Base-by-base conservation (phyloP, 805 yeast species). In the Cyberlindnera saturnus region DNA sequence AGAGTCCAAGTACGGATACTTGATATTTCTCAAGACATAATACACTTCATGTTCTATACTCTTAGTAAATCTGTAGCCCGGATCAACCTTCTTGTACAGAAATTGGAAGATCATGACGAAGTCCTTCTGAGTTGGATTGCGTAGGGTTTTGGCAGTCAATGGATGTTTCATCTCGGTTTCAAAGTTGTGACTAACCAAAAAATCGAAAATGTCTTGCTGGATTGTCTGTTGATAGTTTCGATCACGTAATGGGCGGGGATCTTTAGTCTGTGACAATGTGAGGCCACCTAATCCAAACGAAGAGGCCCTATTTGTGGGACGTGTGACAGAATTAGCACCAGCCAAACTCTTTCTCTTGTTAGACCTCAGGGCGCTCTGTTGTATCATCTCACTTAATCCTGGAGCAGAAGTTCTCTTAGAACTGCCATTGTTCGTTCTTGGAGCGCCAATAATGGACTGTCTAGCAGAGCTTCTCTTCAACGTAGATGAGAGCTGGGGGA, bases 91-190 rank as follows among this genome's bases (percentile, higher is more conserved):
- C 48, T 71, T 73, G 64, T 86, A 88, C 19, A 90, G 63, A 75
- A 88, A 90, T 60, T 83, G 85, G 64, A 89, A 89, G 11, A 89
- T 79, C 36, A 75, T 58, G 7, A 79, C 79, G 61, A 89, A 89
- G 52, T 86, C 96, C 56, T 84, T 86, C 57, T 89, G 96, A 0
- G 96, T 88, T 15, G 96, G 96, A 50, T 73, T 78, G 50, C 69
- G 74, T 45, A 89, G 66, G 2, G 87, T 77, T 57, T 79, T 81
- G 9, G 72, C 67, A 3, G 86, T 73, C 17, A 89, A 62, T 3
- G 86, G 75, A 49, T 82, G 86, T 52, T 79, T 81, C 70, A 80
- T 81, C 45, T 84, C 91, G 31, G 77, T 65, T 56, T 86, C 95
- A 61, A 86, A 89, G 57, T 77, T 75, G 59, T 82, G 77, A 9